A percentile compares a stretch with the other conserved stretches of the same genome.
Conservation (phyloP, 129 eudicot species). For the Lactuca saligna region DNA sequence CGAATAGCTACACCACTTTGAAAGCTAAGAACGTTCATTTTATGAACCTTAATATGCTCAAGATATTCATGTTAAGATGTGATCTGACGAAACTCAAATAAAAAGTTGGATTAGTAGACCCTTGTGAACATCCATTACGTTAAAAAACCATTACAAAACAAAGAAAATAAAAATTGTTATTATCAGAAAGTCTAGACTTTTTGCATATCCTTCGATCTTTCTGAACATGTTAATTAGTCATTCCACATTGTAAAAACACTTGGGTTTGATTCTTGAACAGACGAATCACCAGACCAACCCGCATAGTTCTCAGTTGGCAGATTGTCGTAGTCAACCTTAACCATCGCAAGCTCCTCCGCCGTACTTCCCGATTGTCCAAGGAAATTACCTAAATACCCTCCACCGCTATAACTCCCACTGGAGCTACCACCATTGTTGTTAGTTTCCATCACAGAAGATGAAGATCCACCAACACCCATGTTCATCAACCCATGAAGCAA, state of each 20-base stretch:
- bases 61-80: not conserved
- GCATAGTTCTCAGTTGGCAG: constrained; percentile 53
- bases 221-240: constrained; percentile 45
- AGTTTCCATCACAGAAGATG: constrained; percentile 60
- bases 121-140: constrained; percentile 36
- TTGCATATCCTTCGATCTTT: constrained; percentile 32
- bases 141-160: constrained; percentile 35
- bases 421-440: constrained; percentile 63
- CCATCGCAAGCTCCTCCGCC: constrained; percentile 54
- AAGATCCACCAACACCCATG: constrained; percentile 63
- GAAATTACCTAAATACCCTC: constrained; percentile 63
- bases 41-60: not conserved
- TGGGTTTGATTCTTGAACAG: constrained; percentile 73
- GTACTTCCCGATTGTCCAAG: constrained; percentile 48
- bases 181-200: constrained; percentile 30
- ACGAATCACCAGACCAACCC: constrained; percentile 81
- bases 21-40: not conserved
- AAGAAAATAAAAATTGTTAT: constrained; percentile 31
- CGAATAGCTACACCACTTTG: not conserved
- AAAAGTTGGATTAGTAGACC: constrained; percentile 30
- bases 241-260: constrained; percentile 96
- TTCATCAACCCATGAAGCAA: constrained; percentile 86
- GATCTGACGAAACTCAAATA: constrained; percentile 5
- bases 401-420: constrained; percentile 43
- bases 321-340: constrained; percentile 86